Base-by-base conservation (phyloP, 2,329 filamentous ascomycete genomes). In the Tolypocladium paradoxum region DNA sequence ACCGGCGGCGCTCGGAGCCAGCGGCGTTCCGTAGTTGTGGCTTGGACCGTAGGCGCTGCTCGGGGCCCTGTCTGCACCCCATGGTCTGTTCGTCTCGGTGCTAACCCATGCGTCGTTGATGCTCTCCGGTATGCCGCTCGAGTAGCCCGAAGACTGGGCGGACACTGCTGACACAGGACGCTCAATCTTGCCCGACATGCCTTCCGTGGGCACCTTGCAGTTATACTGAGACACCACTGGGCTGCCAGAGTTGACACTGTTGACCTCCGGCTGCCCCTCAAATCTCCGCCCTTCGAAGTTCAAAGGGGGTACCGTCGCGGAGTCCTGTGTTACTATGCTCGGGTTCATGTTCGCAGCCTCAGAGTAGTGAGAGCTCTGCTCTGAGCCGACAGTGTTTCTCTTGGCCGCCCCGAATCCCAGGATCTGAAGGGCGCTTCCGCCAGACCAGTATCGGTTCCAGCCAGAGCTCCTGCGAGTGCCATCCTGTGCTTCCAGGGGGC, bases 371-470 rank as follows among this genome's bases (percentile, higher is more conserved):
- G 81, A 83, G 64, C 79, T 78, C 49, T 68, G 67, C 35, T 82
- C 79, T 4, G 77, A 83, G 22, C 65, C 72, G n/a, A 75, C 71
- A 0, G 80, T 84, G 35, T 70, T 68, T 57, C 77, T 67, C 63
- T 76, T 72, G 36, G 71, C 63, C 58, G 64, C 65, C 16, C 79
- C 81, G 51, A 83, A 79, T 16, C 82, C 83, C 8, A 87, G 72
- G 27, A 85, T 78, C 61, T 85, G 84, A 53, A 85, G 70, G 8
- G 83, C 79, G 58, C 84, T 87, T 51, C 85, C 86, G 50, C 84
- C 85, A 16, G 85, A 87, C 79, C 87, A 90, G 68, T 89, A 90
- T 51, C 81, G 74, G 66, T 88, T 88, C 86, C 86, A 90, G 48
- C 85, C 85, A 4, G 85, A 88, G 60, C 84, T 88, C 62, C 81